Percentiles rank a stretch among this genome's conserved stretches.
These are phyloP conservation scores for Gossypium thurberi DNA, from an alignment of 345 rosid genomes.

Conservation along the genomic window DNA sequence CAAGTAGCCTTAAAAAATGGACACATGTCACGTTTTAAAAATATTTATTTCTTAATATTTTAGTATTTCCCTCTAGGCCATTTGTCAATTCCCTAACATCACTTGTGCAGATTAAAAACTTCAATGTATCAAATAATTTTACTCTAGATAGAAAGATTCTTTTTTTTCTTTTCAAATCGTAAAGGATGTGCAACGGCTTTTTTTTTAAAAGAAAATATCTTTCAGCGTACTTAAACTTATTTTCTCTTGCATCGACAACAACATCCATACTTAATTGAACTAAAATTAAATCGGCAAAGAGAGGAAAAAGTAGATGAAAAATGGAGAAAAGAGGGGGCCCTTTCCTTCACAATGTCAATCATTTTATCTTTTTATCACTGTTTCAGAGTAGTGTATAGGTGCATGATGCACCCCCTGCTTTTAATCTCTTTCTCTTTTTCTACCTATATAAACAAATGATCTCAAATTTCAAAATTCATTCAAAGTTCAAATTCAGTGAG, in stretches of 20 bases:
- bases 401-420: neutral
- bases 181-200: no score
- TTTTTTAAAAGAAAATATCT: fast-evolving
- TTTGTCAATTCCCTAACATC: no score
- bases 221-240: fast-evolving
- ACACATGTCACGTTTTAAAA: no score
- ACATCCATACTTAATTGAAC: fast-evolving
- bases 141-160: no score
- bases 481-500: neutral
- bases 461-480: neutral
- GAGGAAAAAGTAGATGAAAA: neutral
- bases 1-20: no score
- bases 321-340: neutral
- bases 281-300: neutral
- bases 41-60: no score
- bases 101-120: no score
- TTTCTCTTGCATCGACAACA: fast-evolving
- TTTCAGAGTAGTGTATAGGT: neutral
- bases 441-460: neutral
- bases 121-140: no score
- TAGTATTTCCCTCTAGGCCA: no score
- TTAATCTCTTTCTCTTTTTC: neutral
- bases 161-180: no score
- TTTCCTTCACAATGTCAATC: neutral
- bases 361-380: no score